These are phyloP conservation scores for Verbascum thapsus DNA, from an alignment of 257 asterid genomes.

Conservation along the genomic window DNA sequence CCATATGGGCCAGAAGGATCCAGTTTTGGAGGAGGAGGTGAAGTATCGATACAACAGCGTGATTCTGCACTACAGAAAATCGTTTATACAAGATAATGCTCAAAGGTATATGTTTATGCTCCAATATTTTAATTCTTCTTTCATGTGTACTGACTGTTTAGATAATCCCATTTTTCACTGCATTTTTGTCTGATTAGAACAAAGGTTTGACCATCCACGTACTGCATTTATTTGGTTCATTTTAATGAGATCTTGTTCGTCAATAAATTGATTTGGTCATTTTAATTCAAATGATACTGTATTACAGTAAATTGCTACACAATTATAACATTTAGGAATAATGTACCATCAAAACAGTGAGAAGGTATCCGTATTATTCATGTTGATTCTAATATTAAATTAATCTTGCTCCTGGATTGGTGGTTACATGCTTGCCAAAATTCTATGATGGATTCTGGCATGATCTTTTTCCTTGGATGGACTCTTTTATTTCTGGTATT, in stretches of 20 bases:
- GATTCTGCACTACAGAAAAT: slow-evolving; percentile 90
- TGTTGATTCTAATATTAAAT: neutral
- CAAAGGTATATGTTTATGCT: slow-evolving; percentile 68
- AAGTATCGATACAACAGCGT: slow-evolving; percentile 84
- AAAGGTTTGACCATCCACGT: slow-evolving; percentile 6
- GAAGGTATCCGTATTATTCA: slow-evolving; percentile 15
- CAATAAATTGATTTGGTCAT: slow-evolving; percentile 4
- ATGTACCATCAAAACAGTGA: neutral
- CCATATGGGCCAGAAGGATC: slow-evolving; percentile 87
- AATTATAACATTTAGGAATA: neutral
- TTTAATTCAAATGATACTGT: slow-evolving; percentile 5
- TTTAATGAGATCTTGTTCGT: neutral
- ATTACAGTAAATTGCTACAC: neutral
- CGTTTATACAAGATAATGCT: slow-evolving; percentile 96
- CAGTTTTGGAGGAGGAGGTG: slow-evolving; percentile 82
- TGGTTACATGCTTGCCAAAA: neutral
- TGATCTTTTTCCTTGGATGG: neutral
- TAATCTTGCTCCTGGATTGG: slow-evolving; percentile 19
- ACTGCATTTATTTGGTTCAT: slow-evolving; percentile 7
- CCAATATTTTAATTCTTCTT: slow-evolving; percentile 19
- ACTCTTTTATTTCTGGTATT: neutral
- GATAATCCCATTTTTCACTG: slow-evolving; percentile 10
- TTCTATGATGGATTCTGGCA: slow-evolving; percentile 13
- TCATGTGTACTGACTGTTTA: slow-evolving; percentile 18
- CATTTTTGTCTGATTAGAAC: slow-evolving; percentile 9